Evolutionary conservation across 495 filamentous ascomycete species (phyloP), one percentile per base, ranked within the genome.

Genomic region (Platismatia glauca): DNA sequence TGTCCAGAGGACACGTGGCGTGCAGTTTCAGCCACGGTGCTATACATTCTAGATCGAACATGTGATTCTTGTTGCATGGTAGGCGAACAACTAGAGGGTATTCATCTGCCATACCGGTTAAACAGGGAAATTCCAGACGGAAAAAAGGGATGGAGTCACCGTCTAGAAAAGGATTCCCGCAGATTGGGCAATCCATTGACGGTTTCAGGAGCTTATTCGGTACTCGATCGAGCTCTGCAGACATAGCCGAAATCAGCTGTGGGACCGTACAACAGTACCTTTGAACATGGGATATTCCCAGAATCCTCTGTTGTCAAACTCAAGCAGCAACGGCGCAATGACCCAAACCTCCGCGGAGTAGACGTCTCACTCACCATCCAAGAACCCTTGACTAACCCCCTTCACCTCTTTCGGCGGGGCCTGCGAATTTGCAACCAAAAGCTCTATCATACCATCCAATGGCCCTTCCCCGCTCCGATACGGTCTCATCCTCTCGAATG

Each of bases 11-110:
- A 77, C 93, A 98, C 4, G 86, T 96, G 15, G 89, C 86, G 72
- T 96, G 88, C 64, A 94, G 80, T 69, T 86, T 81, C 70, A 98
- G 71, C 94, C 94, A 98, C 3, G 94, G 93, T 55, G 81, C 80
- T n/a, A 98, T 88, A 71, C 94, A 98, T 72, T 97, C 92, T 18
- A 97, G 74, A 72, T 98, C 94, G 75, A 96, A 97, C 33, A 84
- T 71, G 72, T 98, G 94, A 27, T 79, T 83, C 15, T 80, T 79
- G 68, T 92, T 85, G 70, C 94, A 98, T 29, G 91, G 90, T 60
- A 98, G 78, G 66, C 85, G 82, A 37, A 97, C 93, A 20, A 97
- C 92, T 16, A 98, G 80, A 24, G 89, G 88, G 66, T 91, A 86
- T 46, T 77, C 67, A 62, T 88, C 85, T 79, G 38, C 18, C 29